Conservation (phyloP, 768 basidiomycete species). For the Candolleomyces aberdarensis region DNA sequence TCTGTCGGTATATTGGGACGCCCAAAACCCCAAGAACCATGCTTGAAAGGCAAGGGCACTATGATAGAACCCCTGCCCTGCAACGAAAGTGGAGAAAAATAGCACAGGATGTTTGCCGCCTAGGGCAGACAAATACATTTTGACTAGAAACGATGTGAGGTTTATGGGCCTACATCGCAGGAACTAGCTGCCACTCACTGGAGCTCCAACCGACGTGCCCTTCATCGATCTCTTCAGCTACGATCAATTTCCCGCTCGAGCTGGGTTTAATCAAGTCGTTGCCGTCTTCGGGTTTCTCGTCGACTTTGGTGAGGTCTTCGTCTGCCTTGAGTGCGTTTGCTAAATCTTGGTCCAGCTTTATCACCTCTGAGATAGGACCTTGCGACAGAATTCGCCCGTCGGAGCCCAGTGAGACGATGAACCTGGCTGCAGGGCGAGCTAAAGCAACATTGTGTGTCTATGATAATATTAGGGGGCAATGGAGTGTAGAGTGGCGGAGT, state of each 20-base stretch:
- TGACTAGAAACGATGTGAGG: conserved; percentile 17
- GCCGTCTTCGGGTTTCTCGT: too few species aligned
- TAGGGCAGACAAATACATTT: conserved; percentile 32
- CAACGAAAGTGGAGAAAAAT: conserved; percentile 29
- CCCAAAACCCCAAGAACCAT: conserved; percentile 47
- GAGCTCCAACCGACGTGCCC: conserved; percentile 57
- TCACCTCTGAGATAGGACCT: conserved; percentile 47
- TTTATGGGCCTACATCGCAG: neutral
- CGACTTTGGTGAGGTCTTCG: conserved; percentile 10
- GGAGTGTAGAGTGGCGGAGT: neutral
- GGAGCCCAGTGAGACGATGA: conserved; percentile 48
- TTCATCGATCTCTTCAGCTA: conserved; percentile 58
- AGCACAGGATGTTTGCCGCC: conserved; percentile 28
- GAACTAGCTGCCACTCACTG: conserved; percentile 20
- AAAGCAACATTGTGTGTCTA: conserved; percentile 50
- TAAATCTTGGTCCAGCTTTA: conserved; percentile 21
- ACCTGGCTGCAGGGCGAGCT: conserved; percentile 47
- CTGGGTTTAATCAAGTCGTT: too few species aligned
- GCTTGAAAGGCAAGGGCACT: conserved; percentile 28
- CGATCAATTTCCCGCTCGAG: conserved; percentile 52
- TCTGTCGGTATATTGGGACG: conserved; percentile 30
- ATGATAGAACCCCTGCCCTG: conserved; percentile 23
- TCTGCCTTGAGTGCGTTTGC: conserved; percentile 25
- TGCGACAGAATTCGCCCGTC: conserved; percentile 51
- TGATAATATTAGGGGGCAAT: neutral